Evolutionary conservation across 441 rosid genomes (phyloP), one percentile per base, ranked within the genome.

Genomic region (Gossypium schwendimanii): DNA sequence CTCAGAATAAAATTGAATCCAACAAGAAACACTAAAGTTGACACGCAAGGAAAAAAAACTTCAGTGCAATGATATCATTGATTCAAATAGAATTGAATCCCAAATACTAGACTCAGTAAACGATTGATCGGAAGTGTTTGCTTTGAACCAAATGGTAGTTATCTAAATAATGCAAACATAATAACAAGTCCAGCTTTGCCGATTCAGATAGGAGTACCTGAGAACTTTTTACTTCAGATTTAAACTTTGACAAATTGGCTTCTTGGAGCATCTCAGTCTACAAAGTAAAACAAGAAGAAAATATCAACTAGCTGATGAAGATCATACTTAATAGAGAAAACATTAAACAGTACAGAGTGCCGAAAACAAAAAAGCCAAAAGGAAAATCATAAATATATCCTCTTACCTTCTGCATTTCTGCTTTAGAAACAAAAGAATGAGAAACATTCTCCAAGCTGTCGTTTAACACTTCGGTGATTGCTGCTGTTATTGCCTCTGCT

Each of bases 391-490:
- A 52, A 4, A 45, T 1, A 66, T 39, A 33, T 0, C 60, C 1
- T 23, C 33, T 9, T 47, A 91, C 99, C 89, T 87, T 92, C 74
- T 92, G 92, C 99, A 94, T 89, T 78, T 91, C 98, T 1, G 83
- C 83, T 71, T 89, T 89, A 0, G 97, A 86, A 74, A 91, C 97
- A 44, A 88, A 90, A 64, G 94, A 90, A 70, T 89, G 86, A 0
- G 91, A 78, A 0, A 94, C 92, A 84, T 91, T 94, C 70, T 94
- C 97, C 81, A 94, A 81, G 66, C 97, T 92, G 50, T 92, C 97
- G 63, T 92, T 89, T 80, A 94, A 79, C 62, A 94, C 97, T 77
- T 92, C 88, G 3, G 91, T 92, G 3, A 94, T 89, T 1, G 97
- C 93, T 1, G 88, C 84, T 2, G 97, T 92, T 64, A 94, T 92